Conservation (phyloP, 1,284 basidiomycete genomes). For the Tilletia caries region DNA sequence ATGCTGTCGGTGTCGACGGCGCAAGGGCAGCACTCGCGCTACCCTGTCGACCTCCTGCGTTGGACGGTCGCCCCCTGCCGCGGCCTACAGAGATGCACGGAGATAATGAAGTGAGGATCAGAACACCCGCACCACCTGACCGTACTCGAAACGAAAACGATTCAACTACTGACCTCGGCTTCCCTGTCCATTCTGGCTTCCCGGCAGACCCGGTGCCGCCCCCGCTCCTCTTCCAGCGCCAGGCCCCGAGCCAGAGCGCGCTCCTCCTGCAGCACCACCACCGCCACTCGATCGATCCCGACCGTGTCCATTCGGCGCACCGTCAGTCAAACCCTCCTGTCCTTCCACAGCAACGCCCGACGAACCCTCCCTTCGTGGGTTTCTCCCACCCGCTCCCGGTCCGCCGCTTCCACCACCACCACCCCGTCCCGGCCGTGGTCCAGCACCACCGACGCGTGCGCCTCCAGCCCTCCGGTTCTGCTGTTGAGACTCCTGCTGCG, state of each 20-base stretch:
- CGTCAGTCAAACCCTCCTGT: neutral
- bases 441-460: slow-evolving; percentile 18
- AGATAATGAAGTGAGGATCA: neutral
- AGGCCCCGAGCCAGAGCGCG: neutral
- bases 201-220: neutral
- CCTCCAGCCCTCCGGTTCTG: slow-evolving; percentile 15
- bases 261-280: neutral
- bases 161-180: neutral
- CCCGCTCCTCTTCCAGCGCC: slow-evolving; percentile 2
- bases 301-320: neutral
- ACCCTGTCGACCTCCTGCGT: neutral
- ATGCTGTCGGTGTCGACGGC: no score
- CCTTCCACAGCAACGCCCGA: neutral
- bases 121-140: neutral
- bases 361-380: slow-evolving; percentile 1
- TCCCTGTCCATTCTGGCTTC: neutral
- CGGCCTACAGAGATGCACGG: neutral
- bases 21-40: neutral
- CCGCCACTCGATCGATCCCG: neutral
- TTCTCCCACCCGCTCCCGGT: slow-evolving; percentile 4
- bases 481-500: slow-evolving; percentile 27
- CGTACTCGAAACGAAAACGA: neutral
- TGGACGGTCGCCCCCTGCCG: neutral
- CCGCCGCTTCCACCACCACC: slow-evolving; percentile 3
- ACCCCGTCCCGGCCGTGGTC: slow-evolving; percentile 18